These are phyloP conservation scores for Phytophthora rubi DNA, from an alignment of 352 stramenopile genomes.

Conservation along the genomic window DNA sequence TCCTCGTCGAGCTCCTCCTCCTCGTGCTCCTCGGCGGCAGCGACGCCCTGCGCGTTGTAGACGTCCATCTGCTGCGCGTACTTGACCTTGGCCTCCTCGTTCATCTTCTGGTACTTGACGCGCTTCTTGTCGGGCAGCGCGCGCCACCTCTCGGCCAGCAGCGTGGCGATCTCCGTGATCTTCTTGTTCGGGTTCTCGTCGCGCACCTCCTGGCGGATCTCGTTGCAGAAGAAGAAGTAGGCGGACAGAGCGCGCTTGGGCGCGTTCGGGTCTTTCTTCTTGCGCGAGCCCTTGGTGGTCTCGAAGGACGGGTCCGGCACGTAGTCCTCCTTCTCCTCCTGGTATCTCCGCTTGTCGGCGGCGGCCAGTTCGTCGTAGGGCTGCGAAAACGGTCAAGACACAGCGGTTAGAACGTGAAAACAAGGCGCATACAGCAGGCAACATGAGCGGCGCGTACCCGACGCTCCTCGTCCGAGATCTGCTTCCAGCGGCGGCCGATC, in stretches of 20 bases:
- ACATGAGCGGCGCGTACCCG: slow-evolving; percentile 34
- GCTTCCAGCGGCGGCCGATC: slow-evolving; percentile 87
- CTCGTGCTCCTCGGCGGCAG: slow-evolving; percentile 31
- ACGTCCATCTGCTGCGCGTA: slow-evolving; percentile 92
- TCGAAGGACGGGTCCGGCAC: slow-evolving; percentile 86
- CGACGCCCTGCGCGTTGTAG: slow-evolving; percentile 81
- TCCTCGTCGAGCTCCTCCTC: slow-evolving; percentile 73
- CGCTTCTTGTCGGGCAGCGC: slow-evolving; percentile 93
- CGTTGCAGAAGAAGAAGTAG: slow-evolving; percentile 97
- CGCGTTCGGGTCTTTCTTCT: slow-evolving; percentile 94
- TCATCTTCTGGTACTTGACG: slow-evolving; percentile 88
- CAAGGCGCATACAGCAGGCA: slow-evolving; percentile 1
- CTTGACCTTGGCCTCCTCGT: slow-evolving; percentile 83
- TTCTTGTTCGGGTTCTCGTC: slow-evolving; percentile 95
- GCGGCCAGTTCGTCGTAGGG: slow-evolving; percentile 87
- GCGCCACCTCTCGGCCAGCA: slow-evolving; percentile 87
- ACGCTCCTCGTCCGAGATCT: slow-evolving; percentile 69
- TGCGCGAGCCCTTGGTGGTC: slow-evolving; percentile 62
- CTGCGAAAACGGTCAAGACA: slow-evolving; percentile 32
- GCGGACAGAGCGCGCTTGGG: slow-evolving; percentile 95
- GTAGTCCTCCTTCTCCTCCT: slow-evolving; percentile 91
- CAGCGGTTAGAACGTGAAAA: background rate
- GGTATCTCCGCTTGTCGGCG: slow-evolving; percentile 88
- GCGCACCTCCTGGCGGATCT: slow-evolving; percentile 90
- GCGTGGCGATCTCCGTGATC: slow-evolving; percentile 92